phyloP scores from a whole-genome alignment of 805 yeast species.

The Candida boleticola region DNA sequence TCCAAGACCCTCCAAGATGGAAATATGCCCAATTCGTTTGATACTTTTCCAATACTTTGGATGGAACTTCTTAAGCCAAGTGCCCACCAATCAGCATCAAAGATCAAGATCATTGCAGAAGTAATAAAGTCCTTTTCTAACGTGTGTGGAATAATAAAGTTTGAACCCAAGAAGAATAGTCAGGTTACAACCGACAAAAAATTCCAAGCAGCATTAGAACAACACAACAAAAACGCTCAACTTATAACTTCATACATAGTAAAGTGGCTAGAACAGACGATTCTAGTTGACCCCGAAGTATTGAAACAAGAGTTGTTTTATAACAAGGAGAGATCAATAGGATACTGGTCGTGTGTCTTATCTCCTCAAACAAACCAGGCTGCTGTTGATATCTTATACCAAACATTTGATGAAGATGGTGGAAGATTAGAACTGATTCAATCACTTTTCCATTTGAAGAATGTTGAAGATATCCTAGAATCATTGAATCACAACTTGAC shows the following conservation, averaged over 20 bases:
- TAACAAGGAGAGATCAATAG: slow-evolving; percentile 38
- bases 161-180: slow-evolving; percentile 21
- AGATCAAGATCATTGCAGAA: background rate
- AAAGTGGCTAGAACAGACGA: slow-evolving; percentile 25
- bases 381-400: slow-evolving; percentile 69
- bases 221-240: slow-evolving; percentile 30
- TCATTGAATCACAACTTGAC: slow-evolving; percentile 49
- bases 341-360: slow-evolving; percentile 74
- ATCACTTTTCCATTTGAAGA: slow-evolving; percentile 41
- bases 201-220: slow-evolving; percentile 21
- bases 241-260: slow-evolving; percentile 14
- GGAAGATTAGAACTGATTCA: slow-evolving; percentile 79
- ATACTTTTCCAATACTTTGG: slow-evolving; percentile 34
- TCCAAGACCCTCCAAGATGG: slow-evolving; percentile 17
- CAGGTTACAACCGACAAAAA: slow-evolving; percentile 13
- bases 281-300: slow-evolving; percentile 26
- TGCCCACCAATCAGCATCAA: background rate
- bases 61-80: slow-evolving; percentile 4
- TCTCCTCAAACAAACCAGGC: slow-evolving; percentile 67
- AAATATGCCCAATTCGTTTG: slow-evolving; percentile 27
- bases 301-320: slow-evolving; percentile 22
- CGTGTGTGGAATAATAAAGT: slow-evolving; percentile 10
- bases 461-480: slow-evolving; percentile 44
- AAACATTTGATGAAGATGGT: slow-evolving; percentile 57
- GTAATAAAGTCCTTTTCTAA: background rate